Base-by-base conservation (phyloP, 192 early-diverging fungal species). In the Coemansia sp. region DNA sequence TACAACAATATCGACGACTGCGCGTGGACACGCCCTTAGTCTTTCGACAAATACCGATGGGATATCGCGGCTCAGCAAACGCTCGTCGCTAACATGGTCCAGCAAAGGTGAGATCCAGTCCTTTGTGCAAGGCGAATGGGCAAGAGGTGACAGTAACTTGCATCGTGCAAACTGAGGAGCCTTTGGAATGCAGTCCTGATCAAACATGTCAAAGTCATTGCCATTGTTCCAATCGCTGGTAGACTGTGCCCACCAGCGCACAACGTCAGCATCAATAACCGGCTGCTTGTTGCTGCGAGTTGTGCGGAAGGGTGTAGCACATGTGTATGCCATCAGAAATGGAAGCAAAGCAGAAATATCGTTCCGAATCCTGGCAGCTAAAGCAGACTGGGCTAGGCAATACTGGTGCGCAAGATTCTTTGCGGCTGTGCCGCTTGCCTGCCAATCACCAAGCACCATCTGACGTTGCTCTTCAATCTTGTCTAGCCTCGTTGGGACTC, bases 31-130 rank as follows among this genome's bases (percentile, higher is more conserved):
- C 1, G 30, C 49, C 9, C 18, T 37, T 46, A 80, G 56, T 39
- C 62, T 49, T 7, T 10, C 35, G n/a, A 42, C 31, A 9, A 46
- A 9, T 0, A 35, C 33, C 0, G 30, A 1, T 26, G 63, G 28
- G 2, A 70, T 15, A 20, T 68, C 69, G 18, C 60, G 34, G 18
- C 31, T 58, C 37, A 74, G 52, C 35, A 30, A 37, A 6, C 56
- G 35, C 35, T 58, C 71, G 23, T 74, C 72, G 51, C 35, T 60
- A 7, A 58, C 23, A 39, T 65, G 58, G 31, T 80, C 77, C 0
- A 30, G 30, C 2, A 75, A 12, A 4, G 77, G 69, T 55, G 77
- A 49, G 7, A 80, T 67, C 77, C 77, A 74, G 37, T 80, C 77
- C 26, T 71, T 65, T 16, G 63, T 58, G 26, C 77, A 80, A 1